Evolutionary conservation across 1,284 basidiomycete genomes (phyloP), one percentile per base, ranked within the genome.

Genomic region (Tylopilus sp.): DNA sequence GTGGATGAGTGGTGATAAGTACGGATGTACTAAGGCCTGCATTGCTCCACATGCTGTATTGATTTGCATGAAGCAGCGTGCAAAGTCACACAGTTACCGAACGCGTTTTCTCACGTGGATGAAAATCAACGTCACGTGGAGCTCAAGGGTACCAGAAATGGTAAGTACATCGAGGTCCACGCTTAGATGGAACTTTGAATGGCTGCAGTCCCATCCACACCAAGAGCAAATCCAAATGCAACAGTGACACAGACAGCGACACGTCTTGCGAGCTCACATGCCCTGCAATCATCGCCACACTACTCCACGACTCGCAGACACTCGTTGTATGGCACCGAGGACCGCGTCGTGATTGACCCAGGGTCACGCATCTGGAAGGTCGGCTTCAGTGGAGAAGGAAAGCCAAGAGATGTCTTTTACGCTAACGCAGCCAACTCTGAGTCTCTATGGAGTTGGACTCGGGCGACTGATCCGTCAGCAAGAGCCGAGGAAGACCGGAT

Each of bases 321-420:
- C 79, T 91, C 91, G 38, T 81, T 95, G 6, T 95, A 96, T 79
- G 95, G 94, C 57, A 94, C 91, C 9, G 95, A 96, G 76, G 94
- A 95, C 76, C 86, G 94, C 60, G 88, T 96, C 58, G 87, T 96
- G 59, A 89, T 96, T 66, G 95, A 96, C 75, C 89, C 93, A 36
- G 95, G 95, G 54, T 94, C 92, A 57, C 86, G 89, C 58, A 85
- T 95, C 64, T 95, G 94, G 94, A 95, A 95, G 80, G 91, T 94
- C 12, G 95, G 95, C 3, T 95, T 96, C 81, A 95, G 93, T 75
- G 94, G 95, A 24, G 95, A 96, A 81, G 91, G 92, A n/a, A 85
- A 87, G 65, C 93, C 95, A 19, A 81, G 94, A 69, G 90, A 94
- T 68, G 88, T 95, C 32, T 91, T 94, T 77, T 86, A 87, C 68